A percentile compares a stretch with the other conserved stretches of the same genome.
Evolutionary conservation across 108 stramenopile genomes (phyloP).

Genomic region (Cyclotella sp.): DNA sequence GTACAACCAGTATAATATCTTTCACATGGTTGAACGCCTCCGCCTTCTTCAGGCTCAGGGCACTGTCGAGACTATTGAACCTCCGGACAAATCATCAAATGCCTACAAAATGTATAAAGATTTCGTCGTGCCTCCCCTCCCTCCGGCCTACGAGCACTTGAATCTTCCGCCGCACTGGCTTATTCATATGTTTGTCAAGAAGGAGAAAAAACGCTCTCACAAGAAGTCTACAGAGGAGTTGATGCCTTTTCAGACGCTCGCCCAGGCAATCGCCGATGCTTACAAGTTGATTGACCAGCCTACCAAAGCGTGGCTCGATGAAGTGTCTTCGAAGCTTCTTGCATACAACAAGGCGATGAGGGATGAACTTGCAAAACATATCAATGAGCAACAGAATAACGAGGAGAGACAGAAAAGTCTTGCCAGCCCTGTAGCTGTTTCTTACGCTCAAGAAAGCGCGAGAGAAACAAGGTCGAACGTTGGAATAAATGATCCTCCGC

Average conservation of each 20-base stretch:
- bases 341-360: neutral
- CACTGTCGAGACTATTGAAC: neutral
- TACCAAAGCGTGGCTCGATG: constrained; percentile 3
- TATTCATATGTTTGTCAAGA: constrained; percentile 2
- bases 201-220: constrained; percentile 8
- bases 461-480: neutral
- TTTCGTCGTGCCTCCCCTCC: constrained; percentile 6
- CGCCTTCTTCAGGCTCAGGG: constrained; percentile 3
- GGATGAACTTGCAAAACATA: neutral
- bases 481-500: neutral
- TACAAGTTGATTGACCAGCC: neutral
- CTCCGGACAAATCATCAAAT: neutral
- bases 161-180: constrained; percentile 12
- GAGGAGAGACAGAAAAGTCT: neutral
- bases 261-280: constrained; percentile 6
- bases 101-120: constrained; percentile 15
- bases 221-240: neutral
- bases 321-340: neutral
- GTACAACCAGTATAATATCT: constrained; percentile 14
- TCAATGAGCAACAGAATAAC: neutral
- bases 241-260: neutral
- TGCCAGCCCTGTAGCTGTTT: neutral
- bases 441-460: neutral
- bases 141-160: constrained; percentile 2
- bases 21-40: constrained; percentile 9